Evolutionary conservation across 2,329 filamentous ascomycete genomes (phyloP).

Genomic region (Nothomitra cinnamomea): DNA sequence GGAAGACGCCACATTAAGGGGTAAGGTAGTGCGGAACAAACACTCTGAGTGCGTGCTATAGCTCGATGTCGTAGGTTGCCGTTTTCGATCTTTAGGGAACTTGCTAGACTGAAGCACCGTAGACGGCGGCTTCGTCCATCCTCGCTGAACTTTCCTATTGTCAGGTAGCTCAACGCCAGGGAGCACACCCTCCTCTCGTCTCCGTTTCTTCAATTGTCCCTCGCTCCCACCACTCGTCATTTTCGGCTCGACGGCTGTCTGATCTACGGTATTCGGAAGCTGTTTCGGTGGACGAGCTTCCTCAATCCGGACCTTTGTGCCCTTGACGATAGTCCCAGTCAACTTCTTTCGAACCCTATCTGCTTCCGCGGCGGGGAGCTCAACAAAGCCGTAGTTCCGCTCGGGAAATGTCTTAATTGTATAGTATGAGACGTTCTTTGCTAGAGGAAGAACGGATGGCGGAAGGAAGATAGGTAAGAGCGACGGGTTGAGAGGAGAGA

Average conservation of each 20-base stretch:
- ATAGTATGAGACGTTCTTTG: slow-evolving; percentile 79
- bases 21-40: slow-evolving; percentile 65
- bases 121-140: slow-evolving; percentile 58
- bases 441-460: slow-evolving; percentile 43
- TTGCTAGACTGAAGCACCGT: slow-evolving; percentile 25
- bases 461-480: slow-evolving; percentile 59
- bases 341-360: slow-evolving; percentile 86
- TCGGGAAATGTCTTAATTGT: slow-evolving; percentile 76
- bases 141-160: slow-evolving; percentile 68
- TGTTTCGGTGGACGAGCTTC: slow-evolving; percentile 52
- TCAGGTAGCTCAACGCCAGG: slow-evolving; percentile 54
- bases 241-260: slow-evolving; percentile 18
- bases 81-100: slow-evolving; percentile 26
- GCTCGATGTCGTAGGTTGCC: slow-evolving; percentile 47
- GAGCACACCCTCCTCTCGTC: slow-evolving; percentile 36
- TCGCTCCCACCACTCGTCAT: slow-evolving; percentile 13
- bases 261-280: not conserved
- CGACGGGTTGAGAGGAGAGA: slow-evolving; percentile 65
- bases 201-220: slow-evolving; percentile 29
- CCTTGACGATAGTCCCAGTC: slow-evolving; percentile 70
- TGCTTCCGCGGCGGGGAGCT: slow-evolving; percentile 63
- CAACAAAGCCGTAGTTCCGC: slow-evolving; percentile 75
- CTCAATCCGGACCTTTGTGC: slow-evolving; percentile 70
- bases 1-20: slow-evolving; percentile 33
- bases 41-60: slow-evolving; percentile 70